phyloP scores from a whole-genome alignment of 1,139 yeast species.

The Casaregolazyma suthepensis region DNA sequence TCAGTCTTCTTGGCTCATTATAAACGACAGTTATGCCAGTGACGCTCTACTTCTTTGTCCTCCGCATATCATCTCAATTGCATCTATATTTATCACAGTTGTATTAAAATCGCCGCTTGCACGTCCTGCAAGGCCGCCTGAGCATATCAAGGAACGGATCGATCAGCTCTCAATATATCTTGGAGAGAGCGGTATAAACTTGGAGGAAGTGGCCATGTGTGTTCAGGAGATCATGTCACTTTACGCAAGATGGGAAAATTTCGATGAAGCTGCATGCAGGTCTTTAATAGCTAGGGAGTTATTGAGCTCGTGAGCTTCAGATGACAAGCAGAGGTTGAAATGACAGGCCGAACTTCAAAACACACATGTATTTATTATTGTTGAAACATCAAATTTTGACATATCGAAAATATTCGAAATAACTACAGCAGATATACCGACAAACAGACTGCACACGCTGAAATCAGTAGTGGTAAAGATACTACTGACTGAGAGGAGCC shows the following conservation, averaged over 20 bases:
- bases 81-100: slow-evolving; percentile 70
- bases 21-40: slow-evolving; percentile 85
- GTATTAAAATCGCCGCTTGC: slow-evolving; percentile 44
- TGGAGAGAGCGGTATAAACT: slow-evolving; percentile 68
- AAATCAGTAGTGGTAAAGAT: background rate
- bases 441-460: background rate
- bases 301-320: slow-evolving; percentile 5
- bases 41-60: slow-evolving; percentile 78
- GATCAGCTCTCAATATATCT: slow-evolving; percentile 54
- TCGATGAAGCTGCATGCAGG: slow-evolving; percentile 50
- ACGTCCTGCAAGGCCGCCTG: slow-evolving; percentile 29
- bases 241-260: slow-evolving; percentile 79
- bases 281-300: slow-evolving; percentile 16
- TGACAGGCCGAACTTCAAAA: too few relatives aligned
- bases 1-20: slow-evolving; percentile 82
- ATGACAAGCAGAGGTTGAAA: background rate
- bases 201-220: slow-evolving; percentile 70
- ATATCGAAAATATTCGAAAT: background rate
- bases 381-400: background rate
- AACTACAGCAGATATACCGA: background rate
- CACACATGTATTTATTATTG: background rate
- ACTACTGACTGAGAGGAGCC: background rate
- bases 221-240: slow-evolving; percentile 75
- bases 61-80: slow-evolving; percentile 84
- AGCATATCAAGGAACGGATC: slow-evolving; percentile 32